These are phyloP conservation scores for Vitis hybrid DNA, from an alignment of 177 flowering plant genomes.

Conservation along the genomic window DNA sequence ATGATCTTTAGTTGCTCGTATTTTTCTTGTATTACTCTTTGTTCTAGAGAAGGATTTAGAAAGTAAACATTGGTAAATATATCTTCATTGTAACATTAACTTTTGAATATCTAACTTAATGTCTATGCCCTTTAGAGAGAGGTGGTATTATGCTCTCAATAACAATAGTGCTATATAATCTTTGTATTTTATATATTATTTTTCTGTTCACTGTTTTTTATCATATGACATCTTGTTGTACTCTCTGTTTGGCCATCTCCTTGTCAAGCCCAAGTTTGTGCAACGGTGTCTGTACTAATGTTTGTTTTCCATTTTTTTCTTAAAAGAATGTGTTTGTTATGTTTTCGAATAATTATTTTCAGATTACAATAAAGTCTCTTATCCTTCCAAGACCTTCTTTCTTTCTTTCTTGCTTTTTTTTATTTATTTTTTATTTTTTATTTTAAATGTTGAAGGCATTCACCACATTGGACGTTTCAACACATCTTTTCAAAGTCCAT, in stretches of 20 bases:
- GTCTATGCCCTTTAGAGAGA: not conserved
- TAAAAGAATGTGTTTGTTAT: not conserved
- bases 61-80: not conserved
- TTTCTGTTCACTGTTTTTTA: not conserved
- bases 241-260: not conserved
- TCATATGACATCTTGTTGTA: not conserved
- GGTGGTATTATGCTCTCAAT: not conserved
- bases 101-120: not conserved
- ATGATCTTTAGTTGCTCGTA: not conserved
- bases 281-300: not conserved
- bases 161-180: too few species aligned
- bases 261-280: not conserved
- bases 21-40: not conserved
- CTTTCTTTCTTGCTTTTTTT: not conserved
- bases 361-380: not conserved
- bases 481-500: slow-evolving; percentile 59
- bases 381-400: not conserved
- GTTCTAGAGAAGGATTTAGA: not conserved
- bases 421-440: not conserved
- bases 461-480: slow-evolving; percentile 60
- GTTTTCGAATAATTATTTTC: not conserved
- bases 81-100: not conserved
- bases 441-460: slow-evolving; percentile 61
- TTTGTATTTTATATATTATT: not conserved
- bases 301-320: too few species aligned